phyloP scores from a whole-genome alignment of 1,284 basidiomycete species.

The Testicularia cyperi region DNA sequence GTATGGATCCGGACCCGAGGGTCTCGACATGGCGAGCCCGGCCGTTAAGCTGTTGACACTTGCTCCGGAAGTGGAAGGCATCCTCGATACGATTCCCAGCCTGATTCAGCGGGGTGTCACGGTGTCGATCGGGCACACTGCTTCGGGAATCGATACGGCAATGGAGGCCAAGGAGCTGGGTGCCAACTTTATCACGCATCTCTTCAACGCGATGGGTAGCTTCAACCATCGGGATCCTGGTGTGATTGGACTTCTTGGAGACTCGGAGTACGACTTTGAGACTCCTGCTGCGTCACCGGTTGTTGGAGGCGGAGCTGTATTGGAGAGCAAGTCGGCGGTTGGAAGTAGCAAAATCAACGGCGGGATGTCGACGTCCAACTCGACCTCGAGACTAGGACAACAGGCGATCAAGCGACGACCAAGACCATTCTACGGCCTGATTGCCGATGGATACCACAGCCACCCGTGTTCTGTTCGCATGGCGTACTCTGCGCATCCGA shows the following conservation, averaged over 20 bases:
- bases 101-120: conserved; percentile 71
- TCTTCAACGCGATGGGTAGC: conserved; percentile 90
- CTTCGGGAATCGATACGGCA: conserved; percentile 70
- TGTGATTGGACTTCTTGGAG: conserved; percentile 81
- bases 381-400: too few relatives aligned
- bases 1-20: conserved; percentile 43
- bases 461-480: conserved; percentile 85
- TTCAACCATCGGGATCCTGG: conserved; percentile 67
- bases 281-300: too few relatives aligned
- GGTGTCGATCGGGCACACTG: conserved; percentile 82
- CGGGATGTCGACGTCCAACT: too few relatives aligned
- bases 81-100: conserved; percentile 70
- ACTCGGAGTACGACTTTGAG: conserved; percentile 61
- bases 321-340: too few relatives aligned
- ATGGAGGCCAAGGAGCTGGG: conserved; percentile 70
- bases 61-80: conserved; percentile 81
- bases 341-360: too few relatives aligned
- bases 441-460: conserved; percentile 85
- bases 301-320: too few relatives aligned
- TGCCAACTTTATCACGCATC: conserved; percentile 80
- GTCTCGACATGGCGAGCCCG: conserved; percentile 62
- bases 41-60: conserved; percentile 77
- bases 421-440: conserved; percentile 75
- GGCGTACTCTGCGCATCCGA: conserved; percentile 77
- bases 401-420: conserved; percentile 3